Base-by-base conservation (phyloP, 1,284 basidiomycete species). In the Sanguinoderma infundibulare region DNA sequence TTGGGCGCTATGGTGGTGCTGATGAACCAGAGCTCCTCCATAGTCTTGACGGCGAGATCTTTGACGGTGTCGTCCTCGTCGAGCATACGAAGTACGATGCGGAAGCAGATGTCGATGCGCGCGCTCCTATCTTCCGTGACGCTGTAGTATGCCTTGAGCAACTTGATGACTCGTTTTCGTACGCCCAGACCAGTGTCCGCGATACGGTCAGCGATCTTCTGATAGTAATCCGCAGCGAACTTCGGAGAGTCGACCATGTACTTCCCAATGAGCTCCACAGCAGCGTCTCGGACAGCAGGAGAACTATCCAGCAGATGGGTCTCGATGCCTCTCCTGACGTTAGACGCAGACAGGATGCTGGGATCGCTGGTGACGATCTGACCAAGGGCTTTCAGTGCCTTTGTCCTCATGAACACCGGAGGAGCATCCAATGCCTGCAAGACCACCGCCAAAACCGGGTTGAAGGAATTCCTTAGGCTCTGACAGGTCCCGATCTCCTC, bases 31-130 rank as follows among this genome's bases (percentile, higher is more conserved):
- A 98, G 78, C 63, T 98, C 95, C 64, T 95, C 91, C 40, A 98
- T 77, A 0, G 93, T 90, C 71, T 94, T 94, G 65, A 93, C 80
- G 0, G 97, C 95, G 9, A 98, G 82, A 58, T 98, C 95, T 81
- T 93, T 96, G 67, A 99, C 91, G 0, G 87, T 86, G 55, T 96
- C 94, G 72, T 99, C 98, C 72, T 98, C 95, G 70, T 99, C 98
- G 46, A 91, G 75, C 78, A 95, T 89, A 26, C 95, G 86, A 24
- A 91, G 81, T 3, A 96, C 87, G n/a, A 99, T 84, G 56, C 89
- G 88, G 2, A 85, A 87, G 65, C 91, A 90, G 53, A 98, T 93
- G 68, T 98, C 94, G 51, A 91, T 83, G 26, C 87, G 86, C 35
- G 90, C 85, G 10, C 77, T 70, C 32, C 81, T 75, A 55, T 89